These are phyloP conservation scores for Phytophthora ohioensis DNA, from an alignment of 352 stramenopile species.

Conservation along the genomic window DNA sequence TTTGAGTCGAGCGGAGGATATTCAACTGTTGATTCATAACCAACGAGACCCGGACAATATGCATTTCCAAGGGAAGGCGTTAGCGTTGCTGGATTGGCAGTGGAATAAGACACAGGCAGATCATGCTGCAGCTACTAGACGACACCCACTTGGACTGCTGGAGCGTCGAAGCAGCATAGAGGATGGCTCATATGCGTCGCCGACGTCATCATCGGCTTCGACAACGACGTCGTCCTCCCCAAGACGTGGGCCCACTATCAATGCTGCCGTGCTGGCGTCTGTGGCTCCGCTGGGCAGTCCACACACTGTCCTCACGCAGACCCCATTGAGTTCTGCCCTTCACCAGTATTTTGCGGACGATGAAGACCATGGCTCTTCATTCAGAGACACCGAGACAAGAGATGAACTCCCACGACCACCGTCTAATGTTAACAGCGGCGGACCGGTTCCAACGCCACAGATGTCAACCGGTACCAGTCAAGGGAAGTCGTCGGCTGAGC, in stretches of 20 bases:
- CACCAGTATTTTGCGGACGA: slow-evolving; percentile 62
- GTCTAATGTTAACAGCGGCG: slow-evolving; percentile 6
- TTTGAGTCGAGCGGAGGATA: slow-evolving; percentile 80
- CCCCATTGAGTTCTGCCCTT: slow-evolving; percentile 63
- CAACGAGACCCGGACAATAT: slow-evolving; percentile 86
- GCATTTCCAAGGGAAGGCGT: slow-evolving; percentile 88
- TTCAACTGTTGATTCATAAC: slow-evolving; percentile 88
- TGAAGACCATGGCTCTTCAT: slow-evolving; percentile 7
- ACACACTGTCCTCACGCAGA: slow-evolving; percentile 62
- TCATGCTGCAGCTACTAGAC: slow-evolving; percentile 16
- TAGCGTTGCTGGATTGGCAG: slow-evolving; percentile 89
- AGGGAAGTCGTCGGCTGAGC: slow-evolving; percentile 19
- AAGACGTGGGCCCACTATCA: slow-evolving; percentile 4
- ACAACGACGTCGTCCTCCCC: slow-evolving; percentile 27
- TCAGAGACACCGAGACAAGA: slow-evolving; percentile 12
- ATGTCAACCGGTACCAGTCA: slow-evolving; percentile 10
- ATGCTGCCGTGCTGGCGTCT: slow-evolving; percentile 12
- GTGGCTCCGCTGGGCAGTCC: slow-evolving; percentile 37
- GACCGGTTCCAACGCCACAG: slow-evolving; percentile 13
- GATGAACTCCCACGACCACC: slow-evolving; percentile 11
- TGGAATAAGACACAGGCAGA: slow-evolving; percentile 69
- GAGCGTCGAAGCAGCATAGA: slow-evolving; percentile 43
- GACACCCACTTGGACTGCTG: slow-evolving; percentile 31
- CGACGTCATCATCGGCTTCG: slow-evolving; percentile 35
- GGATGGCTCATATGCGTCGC: slow-evolving; percentile 24